Conservation (phyloP, 1,284 basidiomycete species). For the Coniophora puteana region DNA sequence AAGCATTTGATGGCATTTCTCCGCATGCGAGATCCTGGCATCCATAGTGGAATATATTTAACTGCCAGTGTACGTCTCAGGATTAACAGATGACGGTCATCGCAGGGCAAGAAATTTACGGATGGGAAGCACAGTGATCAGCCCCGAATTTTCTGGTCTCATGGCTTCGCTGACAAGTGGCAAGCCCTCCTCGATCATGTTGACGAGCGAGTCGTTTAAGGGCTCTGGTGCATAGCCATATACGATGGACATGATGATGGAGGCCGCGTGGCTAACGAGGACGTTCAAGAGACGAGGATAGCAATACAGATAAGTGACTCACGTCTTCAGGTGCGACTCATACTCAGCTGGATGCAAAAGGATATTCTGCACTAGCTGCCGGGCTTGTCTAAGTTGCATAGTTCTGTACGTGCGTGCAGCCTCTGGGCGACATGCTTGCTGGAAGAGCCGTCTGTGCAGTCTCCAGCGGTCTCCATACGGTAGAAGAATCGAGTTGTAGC, state of each 20-base stretch:
- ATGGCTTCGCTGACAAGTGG: slow-evolving; percentile 16
- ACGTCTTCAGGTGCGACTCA: slow-evolving; percentile 18
- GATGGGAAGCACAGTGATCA: slow-evolving; percentile 22
- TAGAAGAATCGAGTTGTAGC: slow-evolving; percentile 21
- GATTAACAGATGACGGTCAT: slow-evolving; percentile 15
- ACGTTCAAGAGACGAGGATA: not conserved
- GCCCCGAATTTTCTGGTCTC: slow-evolving; percentile 20
- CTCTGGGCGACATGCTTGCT: slow-evolving; percentile 17
- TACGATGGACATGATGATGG: slow-evolving; percentile 24
- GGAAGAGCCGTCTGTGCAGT: slow-evolving; percentile 24
- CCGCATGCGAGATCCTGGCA: slow-evolving; percentile 24
- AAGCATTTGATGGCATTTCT: slow-evolving; percentile 13
- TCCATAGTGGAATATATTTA: slow-evolving; percentile 17
- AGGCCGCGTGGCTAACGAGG: slow-evolving; percentile 19
- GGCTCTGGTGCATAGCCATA: slow-evolving; percentile 21
- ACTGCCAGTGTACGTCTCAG: slow-evolving; percentile 6
- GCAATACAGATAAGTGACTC: slow-evolving; percentile 8
- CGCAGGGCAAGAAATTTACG: slow-evolving; percentile 13
- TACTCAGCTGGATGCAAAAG: slow-evolving; percentile 16
- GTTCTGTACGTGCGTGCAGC: slow-evolving; percentile 16
- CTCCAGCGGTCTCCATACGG: slow-evolving; percentile 25
- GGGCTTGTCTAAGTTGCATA: slow-evolving; percentile 21
- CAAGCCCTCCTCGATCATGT: slow-evolving; percentile 20
- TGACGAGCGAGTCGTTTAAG: slow-evolving; percentile 19
- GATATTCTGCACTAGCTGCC: slow-evolving; percentile 19